Conservation (phyloP, 768 basidiomycete genomes). For the Boletus rubropictus region DNA sequence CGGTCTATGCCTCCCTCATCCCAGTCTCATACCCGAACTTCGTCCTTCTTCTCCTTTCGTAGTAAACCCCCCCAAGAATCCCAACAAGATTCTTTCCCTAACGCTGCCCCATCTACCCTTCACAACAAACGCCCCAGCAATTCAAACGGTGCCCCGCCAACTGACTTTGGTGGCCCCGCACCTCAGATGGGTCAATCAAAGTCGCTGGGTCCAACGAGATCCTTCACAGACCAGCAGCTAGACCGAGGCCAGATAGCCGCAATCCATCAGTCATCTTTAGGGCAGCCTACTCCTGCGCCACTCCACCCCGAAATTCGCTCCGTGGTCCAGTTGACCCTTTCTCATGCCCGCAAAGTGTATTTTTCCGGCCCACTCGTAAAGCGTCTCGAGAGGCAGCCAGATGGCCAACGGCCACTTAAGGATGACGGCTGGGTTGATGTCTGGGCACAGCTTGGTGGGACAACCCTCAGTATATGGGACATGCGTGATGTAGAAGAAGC, state of each 20-base stretch:
- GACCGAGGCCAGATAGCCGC: slow-evolving; percentile 20
- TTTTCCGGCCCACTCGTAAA: slow-evolving; percentile 81
- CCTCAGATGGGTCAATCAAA: slow-evolving; percentile 32
- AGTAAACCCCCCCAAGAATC: slow-evolving; percentile 30
- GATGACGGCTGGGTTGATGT: slow-evolving; percentile 81
- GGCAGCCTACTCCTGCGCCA: slow-evolving; percentile 31
- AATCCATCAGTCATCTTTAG: slow-evolving; percentile 18
- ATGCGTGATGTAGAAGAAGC: slow-evolving; percentile 86
- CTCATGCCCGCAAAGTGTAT: slow-evolving; percentile 81
- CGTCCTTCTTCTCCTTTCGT: slow-evolving; percentile 63
- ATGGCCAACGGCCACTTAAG: slow-evolving; percentile 62
- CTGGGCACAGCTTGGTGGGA: slow-evolving; percentile 87
- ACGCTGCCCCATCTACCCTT: slow-evolving; percentile 9
- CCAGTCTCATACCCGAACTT: slow-evolving; percentile 45
- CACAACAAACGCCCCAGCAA: slow-evolving; percentile 16
- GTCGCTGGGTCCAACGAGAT: slow-evolving; percentile 27
- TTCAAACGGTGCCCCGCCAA: slow-evolving; percentile 3
- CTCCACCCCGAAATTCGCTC: slow-evolving; percentile 82
- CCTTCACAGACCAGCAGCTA: slow-evolving; percentile 17
- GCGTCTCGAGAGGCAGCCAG: slow-evolving; percentile 68
- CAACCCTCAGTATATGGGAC: slow-evolving; percentile 87
- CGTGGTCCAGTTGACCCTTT: slow-evolving; percentile 64
- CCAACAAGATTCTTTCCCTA: slow-evolving; percentile 15
- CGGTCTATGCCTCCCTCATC: slow-evolving; percentile 23
- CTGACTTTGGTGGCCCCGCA: slow-evolving; percentile 22